A percentile compares a stretch with the other conserved stretches of the same genome.
These are phyloP conservation scores for Mucor indicus DNA, from an alignment of 371 early-diverging fungal species.

Conservation along the genomic window DNA sequence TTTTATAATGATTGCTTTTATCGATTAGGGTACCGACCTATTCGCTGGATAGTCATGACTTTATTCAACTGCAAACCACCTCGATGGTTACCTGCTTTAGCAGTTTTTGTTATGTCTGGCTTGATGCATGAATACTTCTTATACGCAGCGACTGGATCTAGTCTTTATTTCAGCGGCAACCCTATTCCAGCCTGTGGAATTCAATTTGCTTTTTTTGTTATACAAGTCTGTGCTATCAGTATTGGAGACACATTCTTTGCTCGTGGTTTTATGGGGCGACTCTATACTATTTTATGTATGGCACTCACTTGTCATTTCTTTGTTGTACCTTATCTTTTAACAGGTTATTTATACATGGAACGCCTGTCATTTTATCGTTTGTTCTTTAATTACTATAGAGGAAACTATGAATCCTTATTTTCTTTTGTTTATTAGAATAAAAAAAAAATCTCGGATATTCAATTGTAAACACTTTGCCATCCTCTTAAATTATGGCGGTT, in stretches of 20 bases:
- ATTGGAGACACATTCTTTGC: conserved; percentile 29
- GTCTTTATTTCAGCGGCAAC: conserved; percentile 13
- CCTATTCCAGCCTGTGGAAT: conserved; percentile 23
- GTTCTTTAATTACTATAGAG: conserved; percentile 1
- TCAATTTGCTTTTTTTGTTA: conserved; percentile 30
- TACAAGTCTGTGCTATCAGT: conserved; percentile 24
- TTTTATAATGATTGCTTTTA: conserved; percentile 41
- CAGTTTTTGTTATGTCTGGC: conserved; percentile 40
- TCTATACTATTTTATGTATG: conserved; percentile 29
- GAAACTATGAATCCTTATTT: no score
- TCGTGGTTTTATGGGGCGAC: conserved; percentile 12
- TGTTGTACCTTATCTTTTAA: conserved; percentile 24
- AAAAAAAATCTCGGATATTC: no score
- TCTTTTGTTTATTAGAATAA: no score
- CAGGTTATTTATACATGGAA: conserved; percentile 17
- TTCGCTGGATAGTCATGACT: conserved; percentile 10
- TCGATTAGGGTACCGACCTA: conserved; percentile 29
- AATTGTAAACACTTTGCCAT: no score
- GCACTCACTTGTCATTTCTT: conserved; percentile 18
- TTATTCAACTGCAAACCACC: conserved; percentile 20
- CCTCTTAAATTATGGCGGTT: no score
- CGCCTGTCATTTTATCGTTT: conserved; percentile 13
- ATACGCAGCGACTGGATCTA: conserved; percentile 25
- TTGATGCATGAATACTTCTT: conserved; percentile 44
- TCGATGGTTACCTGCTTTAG: conserved; percentile 22